These are phyloP conservation scores for Ascochyta fabae DNA, from an alignment of 2,329 filamentous ascomycete genomes.

Conservation along the genomic window DNA sequence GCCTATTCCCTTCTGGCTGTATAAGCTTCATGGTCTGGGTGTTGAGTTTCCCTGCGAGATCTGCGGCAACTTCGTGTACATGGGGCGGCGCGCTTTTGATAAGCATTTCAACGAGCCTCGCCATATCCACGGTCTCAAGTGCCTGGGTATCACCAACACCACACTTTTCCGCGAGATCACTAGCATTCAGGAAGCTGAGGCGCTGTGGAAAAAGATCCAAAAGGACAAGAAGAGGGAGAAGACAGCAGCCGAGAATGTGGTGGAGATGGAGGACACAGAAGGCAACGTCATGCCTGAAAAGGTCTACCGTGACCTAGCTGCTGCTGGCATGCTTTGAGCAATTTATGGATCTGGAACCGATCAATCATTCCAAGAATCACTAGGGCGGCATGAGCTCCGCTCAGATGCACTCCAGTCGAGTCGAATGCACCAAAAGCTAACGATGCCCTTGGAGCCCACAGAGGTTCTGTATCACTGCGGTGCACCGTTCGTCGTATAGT, in stretches of 20 bases:
- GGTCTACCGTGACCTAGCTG: slow-evolving; percentile 94
- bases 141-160: slow-evolving; percentile 90
- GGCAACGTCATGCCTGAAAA: slow-evolving; percentile 99
- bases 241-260: slow-evolving; percentile 79
- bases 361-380: not conserved
- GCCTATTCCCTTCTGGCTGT: slow-evolving; percentile 98
- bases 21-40: slow-evolving; percentile 92
- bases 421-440: not conserved
- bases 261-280: slow-evolving; percentile 98
- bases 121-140: slow-evolving; percentile 93
- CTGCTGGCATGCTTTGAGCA: slow-evolving; percentile 72
- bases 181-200: slow-evolving; percentile 84
- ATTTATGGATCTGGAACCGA: not conserved
- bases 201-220: slow-evolving; percentile 92
- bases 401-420: not conserved
- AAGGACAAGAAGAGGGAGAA: slow-evolving; percentile 80
- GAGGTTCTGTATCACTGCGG: not conserved
- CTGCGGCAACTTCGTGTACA: slow-evolving; percentile 98
- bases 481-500: not conserved
- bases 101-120: slow-evolving; percentile 97
- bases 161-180: slow-evolving; percentile 94
- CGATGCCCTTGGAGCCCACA: not conserved
- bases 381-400: not conserved
- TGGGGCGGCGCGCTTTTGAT: slow-evolving; percentile 93
- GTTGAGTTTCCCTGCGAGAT: slow-evolving; percentile 96